Conservation (phyloP, 306 rosid species). For the Ceratonia siliqua region DNA sequence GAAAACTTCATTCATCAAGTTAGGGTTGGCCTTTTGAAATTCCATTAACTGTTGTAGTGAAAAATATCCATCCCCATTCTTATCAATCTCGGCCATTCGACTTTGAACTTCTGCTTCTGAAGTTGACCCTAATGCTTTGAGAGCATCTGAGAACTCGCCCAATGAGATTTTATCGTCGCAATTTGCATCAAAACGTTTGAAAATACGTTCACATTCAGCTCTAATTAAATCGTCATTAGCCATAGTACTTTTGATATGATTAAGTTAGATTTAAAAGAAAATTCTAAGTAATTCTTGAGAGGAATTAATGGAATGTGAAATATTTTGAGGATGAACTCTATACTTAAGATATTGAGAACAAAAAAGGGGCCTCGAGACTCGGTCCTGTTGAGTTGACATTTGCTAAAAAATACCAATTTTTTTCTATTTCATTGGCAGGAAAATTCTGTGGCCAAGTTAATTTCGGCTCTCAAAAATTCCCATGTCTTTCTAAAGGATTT, state of each 20-base stretch:
- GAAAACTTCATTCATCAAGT: slow-evolving; percentile 54
- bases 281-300: background rate
- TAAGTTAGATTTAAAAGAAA: too few relatives aligned
- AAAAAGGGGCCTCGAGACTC: background rate
- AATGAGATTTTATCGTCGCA: slow-evolving; percentile 67
- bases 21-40: slow-evolving; percentile 51
- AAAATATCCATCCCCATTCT: slow-evolving; percentile 62
- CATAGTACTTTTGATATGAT: background rate
- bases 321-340: background rate
- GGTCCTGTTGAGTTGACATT: too few relatives aligned
- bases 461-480: too few relatives aligned
- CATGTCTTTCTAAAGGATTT: too few relatives aligned
- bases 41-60: slow-evolving; percentile 53
- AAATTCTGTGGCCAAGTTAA: background rate
- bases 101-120: slow-evolving; percentile 53
- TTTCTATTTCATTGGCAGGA: background rate
- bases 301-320: background rate
- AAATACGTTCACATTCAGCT: slow-evolving; percentile 56
- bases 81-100: slow-evolving; percentile 67
- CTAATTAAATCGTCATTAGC: slow-evolving; percentile 14
- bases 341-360: background rate
- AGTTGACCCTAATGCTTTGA: slow-evolving; percentile 55
- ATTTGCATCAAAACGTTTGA: slow-evolving; percentile 66
- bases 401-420: too few relatives aligned
- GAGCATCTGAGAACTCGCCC: slow-evolving; percentile 54